A percentile compares a stretch with the other conserved stretches of the same genome.
These are phyloP conservation scores for Trichoderma erinaceum DNA, from an alignment of 495 filamentous ascomycete genomes.

Conservation along the genomic window DNA sequence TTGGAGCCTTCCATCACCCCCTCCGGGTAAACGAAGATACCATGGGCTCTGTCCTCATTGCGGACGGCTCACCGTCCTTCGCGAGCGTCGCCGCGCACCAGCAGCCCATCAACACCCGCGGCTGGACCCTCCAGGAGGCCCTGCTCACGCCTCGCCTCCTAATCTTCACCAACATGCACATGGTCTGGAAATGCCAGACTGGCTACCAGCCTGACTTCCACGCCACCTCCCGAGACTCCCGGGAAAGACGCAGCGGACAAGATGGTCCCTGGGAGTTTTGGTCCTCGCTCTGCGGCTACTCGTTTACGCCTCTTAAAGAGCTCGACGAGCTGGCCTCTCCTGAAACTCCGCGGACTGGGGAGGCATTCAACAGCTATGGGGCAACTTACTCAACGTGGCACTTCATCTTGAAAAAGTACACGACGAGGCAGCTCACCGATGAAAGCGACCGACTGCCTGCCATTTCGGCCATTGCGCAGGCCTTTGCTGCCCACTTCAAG, in stretches of 20 bases:
- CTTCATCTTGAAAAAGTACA: slow-evolving; percentile 20
- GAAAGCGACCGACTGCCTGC: slow-evolving; percentile 25
- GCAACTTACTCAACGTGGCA: slow-evolving; percentile 9
- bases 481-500: slow-evolving; percentile 16
- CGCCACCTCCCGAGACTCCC: not conserved
- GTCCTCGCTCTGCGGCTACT: not conserved
- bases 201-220: slow-evolving; percentile 21
- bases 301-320: not conserved
- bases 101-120: slow-evolving; percentile 24
- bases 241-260: not conserved
- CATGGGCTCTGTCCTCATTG: not conserved
- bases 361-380: not conserved
- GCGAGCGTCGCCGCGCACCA: not conserved
- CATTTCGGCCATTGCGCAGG: slow-evolving; percentile 23
- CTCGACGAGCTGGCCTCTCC: not conserved
- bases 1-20: slow-evolving; percentile 12
- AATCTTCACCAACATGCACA: slow-evolving; percentile 20
- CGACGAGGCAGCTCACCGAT: slow-evolving; percentile 20
- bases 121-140: slow-evolving; percentile 30
- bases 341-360: not conserved
- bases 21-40: not conserved
- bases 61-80: not conserved
- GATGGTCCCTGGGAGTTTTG: not conserved
- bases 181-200: slow-evolving; percentile 22
- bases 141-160: slow-evolving; percentile 24